A percentile compares a stretch with the other conserved stretches of the same genome.
Conservation (phyloP, 2,329 filamentous ascomycete genomes). For the Aspergillus brasiliensis region DNA sequence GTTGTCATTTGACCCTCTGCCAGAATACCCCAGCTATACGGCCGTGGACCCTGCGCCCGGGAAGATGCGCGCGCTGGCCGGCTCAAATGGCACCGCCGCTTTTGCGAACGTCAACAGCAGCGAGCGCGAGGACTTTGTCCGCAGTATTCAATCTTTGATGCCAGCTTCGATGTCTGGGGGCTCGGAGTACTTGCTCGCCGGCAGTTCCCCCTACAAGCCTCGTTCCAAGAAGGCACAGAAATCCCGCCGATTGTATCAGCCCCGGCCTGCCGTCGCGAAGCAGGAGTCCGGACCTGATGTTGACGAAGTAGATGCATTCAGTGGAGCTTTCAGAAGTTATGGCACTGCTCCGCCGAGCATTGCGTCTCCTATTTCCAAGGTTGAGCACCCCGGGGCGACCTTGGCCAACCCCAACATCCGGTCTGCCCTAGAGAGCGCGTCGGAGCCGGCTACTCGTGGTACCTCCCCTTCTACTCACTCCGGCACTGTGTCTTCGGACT, state of each 20-base stretch:
- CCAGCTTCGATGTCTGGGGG: conserved; percentile 12
- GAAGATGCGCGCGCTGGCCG: not conserved
- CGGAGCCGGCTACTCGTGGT: conserved; percentile 21
- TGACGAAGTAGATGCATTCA: conserved; percentile 10
- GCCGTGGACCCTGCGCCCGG: conserved; percentile 6
- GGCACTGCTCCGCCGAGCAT: conserved; percentile 15
- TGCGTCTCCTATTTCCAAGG: conserved; percentile 19
- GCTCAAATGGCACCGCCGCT: conserved; percentile 10
- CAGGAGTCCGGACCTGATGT: conserved; percentile 8
- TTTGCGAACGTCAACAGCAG: conserved; percentile 15
- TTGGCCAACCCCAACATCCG: conserved; percentile 16
- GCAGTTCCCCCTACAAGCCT: not conserved
- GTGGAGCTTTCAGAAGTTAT: conserved; percentile 8
- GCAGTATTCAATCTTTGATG: conserved; percentile 24
- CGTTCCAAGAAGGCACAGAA: conserved; percentile 21
- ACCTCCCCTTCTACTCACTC: conserved; percentile 22
- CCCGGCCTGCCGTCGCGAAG: conserved; percentile 9
- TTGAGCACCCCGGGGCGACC: conserved; percentile 9
- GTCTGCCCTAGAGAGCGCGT: conserved; percentile 13
- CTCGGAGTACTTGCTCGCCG: conserved; percentile 11
- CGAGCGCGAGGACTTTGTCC: conserved; percentile 22
- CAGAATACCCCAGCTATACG: conserved; percentile 21
- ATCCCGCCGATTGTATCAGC: conserved; percentile 27
- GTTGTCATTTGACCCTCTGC: conserved; percentile 22
- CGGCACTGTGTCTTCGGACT: conserved; percentile 16